A percentile compares a stretch with the other conserved stretches of the same genome.
These are phyloP conservation scores for Nemophila menziesii DNA, from an alignment of 257 asterid species.

Conservation along the genomic window DNA sequence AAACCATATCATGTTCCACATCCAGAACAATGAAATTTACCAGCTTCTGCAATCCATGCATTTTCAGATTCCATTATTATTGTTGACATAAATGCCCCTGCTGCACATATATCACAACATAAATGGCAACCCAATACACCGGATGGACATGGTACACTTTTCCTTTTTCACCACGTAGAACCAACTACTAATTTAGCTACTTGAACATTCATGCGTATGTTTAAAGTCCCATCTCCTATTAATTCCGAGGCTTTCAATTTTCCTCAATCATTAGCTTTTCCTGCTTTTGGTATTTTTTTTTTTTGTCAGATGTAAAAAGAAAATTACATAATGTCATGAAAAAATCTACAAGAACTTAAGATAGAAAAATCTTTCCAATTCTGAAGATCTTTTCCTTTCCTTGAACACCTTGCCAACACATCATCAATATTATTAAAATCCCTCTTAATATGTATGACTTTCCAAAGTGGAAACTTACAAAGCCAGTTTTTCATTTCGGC, in stretches of 20 bases:
- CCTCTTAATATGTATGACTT: too few species aligned
- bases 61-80: conserved; percentile 77
- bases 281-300: conserved; percentile 83
- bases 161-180: conserved; percentile 89
- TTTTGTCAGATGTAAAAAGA: too few species aligned
- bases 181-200: conserved; percentile 58
- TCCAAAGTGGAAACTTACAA: too few species aligned
- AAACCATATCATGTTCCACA: conserved; percentile 67
- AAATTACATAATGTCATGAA: too few species aligned
- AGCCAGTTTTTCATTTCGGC: too few species aligned
- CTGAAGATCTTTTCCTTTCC: too few species aligned
- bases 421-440: too few species aligned
- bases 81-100: conserved; percentile 76
- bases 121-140: conserved; percentile 99
- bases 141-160: conserved; percentile 96
- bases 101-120: conserved; percentile 85
- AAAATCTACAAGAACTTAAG: too few species aligned
- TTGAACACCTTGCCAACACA: too few species aligned
- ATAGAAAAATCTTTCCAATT: too few species aligned
- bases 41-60: conserved; percentile 90
- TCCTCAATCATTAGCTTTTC: conserved; percentile 80
- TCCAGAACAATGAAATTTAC: conserved; percentile 96
- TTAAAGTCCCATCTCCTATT: conserved; percentile 58
- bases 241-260: conserved; percentile 73
- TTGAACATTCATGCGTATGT: conserved; percentile 96